Conservation (phyloP, 1,284 basidiomycete species). For the Sphagnurus paluster region DNA sequence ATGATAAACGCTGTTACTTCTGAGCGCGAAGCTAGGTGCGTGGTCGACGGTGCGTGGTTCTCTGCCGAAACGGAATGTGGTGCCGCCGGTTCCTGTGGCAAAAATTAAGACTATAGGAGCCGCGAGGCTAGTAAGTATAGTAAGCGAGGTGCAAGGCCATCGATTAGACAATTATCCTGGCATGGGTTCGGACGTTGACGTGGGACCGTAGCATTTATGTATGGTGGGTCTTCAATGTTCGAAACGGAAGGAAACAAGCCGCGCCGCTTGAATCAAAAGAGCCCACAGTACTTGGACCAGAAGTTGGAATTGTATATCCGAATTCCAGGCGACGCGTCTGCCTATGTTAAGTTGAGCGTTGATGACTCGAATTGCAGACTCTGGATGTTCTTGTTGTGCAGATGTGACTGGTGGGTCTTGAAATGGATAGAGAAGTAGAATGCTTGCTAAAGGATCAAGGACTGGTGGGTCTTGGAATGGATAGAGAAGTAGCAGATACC, state of each 20-base stretch:
- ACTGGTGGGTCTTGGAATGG: too few species aligned
- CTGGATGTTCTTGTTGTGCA: background rate
- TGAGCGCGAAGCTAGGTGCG: too few species aligned
- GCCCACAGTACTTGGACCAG: background rate
- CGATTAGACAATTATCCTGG: background rate
- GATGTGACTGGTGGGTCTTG: background rate
- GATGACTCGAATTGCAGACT: background rate
- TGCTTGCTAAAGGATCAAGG: too few species aligned
- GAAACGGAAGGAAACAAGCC: slow-evolving; percentile 1
- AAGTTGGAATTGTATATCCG: background rate
- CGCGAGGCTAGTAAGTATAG: background rate
- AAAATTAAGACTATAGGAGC: background rate
- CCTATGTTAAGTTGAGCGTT: background rate
- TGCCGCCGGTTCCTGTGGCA: too few species aligned
- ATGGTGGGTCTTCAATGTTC: background rate
- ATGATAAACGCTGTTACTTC: too few species aligned
- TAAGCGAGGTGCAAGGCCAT: background rate
- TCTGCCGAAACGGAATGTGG: too few species aligned
- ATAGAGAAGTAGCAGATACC: too few species aligned
- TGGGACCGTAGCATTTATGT: too few species aligned
- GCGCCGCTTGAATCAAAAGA: background rate
- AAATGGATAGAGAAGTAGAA: background rate
- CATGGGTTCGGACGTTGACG: background rate
- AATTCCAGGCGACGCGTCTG: background rate
- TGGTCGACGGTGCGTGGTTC: too few species aligned